Conservation (phyloP, 192 early-diverging fungal genomes). For the Gonapodya sp. region DNA sequence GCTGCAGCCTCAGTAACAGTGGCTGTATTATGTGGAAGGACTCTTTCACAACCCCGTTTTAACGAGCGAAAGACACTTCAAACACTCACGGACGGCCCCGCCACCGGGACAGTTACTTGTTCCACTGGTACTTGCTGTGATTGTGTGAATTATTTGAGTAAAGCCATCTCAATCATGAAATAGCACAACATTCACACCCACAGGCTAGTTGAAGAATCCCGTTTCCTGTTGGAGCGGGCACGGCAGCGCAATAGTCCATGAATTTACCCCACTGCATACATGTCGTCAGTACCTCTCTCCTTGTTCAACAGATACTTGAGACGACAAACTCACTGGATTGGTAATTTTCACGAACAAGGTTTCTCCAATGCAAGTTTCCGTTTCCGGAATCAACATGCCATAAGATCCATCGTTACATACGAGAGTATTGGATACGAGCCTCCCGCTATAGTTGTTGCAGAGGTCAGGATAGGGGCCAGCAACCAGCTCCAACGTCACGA, state of each 20-base stretch:
- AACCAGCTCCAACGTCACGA: background rate
- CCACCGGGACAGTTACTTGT: background rate
- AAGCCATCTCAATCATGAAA: background rate
- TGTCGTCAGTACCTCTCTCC: too few species aligned
- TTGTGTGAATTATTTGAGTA: background rate
- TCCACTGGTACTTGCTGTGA: background rate
- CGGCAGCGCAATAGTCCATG: conserved; percentile 1
- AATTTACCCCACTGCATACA: background rate
- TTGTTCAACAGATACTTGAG: background rate
- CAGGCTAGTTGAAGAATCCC: background rate
- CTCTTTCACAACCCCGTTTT: too few species aligned
- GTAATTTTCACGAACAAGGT: background rate
- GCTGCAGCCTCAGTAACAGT: background rate
- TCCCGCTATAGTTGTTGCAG: background rate
- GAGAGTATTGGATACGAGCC: background rate
- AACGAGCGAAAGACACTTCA: too few species aligned
- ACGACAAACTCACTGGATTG: background rate
- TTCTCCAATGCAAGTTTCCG: background rate
- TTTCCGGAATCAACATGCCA: background rate
- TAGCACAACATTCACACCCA: background rate
- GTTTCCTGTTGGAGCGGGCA: background rate
- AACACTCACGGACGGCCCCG: background rate
- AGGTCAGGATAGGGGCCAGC: background rate
- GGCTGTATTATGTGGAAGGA: too few species aligned
- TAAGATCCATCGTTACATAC: background rate